Conservation (phyloP, 1,139 yeast genomes). For the Candida sp. region DNA sequence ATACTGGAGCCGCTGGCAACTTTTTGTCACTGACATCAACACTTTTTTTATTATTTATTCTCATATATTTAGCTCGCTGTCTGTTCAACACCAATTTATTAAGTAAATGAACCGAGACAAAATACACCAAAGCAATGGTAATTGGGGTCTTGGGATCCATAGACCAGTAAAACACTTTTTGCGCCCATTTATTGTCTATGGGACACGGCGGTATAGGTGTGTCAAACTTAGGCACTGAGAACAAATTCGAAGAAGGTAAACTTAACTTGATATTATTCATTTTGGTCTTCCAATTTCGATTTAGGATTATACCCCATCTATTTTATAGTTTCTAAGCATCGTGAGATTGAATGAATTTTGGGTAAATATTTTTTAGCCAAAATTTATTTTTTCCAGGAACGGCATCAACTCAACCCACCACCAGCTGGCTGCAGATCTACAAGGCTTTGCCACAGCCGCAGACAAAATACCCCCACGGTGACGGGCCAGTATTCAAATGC, state of each 20-base stretch:
- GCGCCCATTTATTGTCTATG: slow-evolving; percentile 24
- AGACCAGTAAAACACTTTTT: slow-evolving; percentile 23
- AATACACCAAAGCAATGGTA: slow-evolving; percentile 58
- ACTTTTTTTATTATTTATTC: slow-evolving; percentile 11
- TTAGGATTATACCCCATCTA: background rate
- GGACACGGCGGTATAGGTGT: slow-evolving; percentile 37
- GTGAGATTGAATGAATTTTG: background rate
- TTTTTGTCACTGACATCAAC: slow-evolving; percentile 15
- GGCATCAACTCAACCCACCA: too few relatives aligned
- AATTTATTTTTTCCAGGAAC: background rate
- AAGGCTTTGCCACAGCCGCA: background rate
- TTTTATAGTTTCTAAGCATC: background rate
- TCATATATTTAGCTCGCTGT: slow-evolving; percentile 23
- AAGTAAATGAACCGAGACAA: slow-evolving; percentile 53
- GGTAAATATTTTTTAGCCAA: background rate
- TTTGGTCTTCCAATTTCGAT: background rate
- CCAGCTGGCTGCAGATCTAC: too few relatives aligned
- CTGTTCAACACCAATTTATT: slow-evolving; percentile 42
- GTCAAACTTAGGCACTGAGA: slow-evolving; percentile 28
- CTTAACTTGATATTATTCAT: slow-evolving; percentile 29
- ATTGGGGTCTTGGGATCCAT: slow-evolving; percentile 49
- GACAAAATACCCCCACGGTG: background rate
- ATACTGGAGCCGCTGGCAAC: slow-evolving; percentile 55
- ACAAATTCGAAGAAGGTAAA: slow-evolving; percentile 31
- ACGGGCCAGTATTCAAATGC: too few relatives aligned